Conservation (phyloP, 2,329 filamentous ascomycete species). For the Catunica adiposa region DNA sequence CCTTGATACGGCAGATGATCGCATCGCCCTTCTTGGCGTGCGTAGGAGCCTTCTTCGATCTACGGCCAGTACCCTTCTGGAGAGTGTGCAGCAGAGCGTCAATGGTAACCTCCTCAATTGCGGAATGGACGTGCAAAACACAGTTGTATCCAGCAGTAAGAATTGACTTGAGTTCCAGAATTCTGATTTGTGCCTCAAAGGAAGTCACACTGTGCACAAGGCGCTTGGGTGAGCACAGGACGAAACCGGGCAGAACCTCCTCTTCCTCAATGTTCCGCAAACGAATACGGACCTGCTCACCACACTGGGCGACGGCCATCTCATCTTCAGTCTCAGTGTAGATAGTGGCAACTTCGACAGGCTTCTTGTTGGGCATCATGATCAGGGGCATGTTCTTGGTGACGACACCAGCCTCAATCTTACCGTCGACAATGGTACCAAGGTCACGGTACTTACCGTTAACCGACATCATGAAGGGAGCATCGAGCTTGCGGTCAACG, state of each 20-base stretch:
- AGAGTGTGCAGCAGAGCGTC: constrained; percentile 76
- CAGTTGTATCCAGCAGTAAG: constrained; percentile 93
- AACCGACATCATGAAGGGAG: constrained; percentile 98
- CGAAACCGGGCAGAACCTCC: constrained; percentile 87
- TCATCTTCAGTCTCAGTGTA: constrained; percentile 97
- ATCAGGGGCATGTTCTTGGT: constrained; percentile 75
- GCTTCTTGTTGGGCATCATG: constrained; percentile 91
- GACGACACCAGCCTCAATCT: constrained; percentile 85
- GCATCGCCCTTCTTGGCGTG: constrained; percentile 69
- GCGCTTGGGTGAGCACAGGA: constrained; percentile 86
- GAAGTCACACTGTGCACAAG: constrained; percentile 75
- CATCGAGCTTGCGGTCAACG: constrained; percentile 87
- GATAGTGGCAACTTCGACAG: constrained; percentile 63
- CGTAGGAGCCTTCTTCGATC: constrained; percentile 82
- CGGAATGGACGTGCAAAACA: constrained; percentile 90
- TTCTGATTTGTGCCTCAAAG: constrained; percentile 93
- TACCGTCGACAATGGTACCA: constrained; percentile 94
- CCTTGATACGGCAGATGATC: constrained; percentile 83
- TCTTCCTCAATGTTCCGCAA: constrained; percentile 94
- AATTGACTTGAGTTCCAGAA: constrained; percentile 88
- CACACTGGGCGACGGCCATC: constrained; percentile 62
- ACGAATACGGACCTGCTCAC: constrained; percentile 85
- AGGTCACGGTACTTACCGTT: constrained; percentile 93
- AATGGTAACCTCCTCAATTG: constrained; percentile 95
- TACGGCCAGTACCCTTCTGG: constrained; percentile 83